Evolutionary conservation across 1,139 yeast genomes (phyloP), one percentile per base, ranked within the genome.

Genomic region (Geotrichum aggregatum): DNA sequence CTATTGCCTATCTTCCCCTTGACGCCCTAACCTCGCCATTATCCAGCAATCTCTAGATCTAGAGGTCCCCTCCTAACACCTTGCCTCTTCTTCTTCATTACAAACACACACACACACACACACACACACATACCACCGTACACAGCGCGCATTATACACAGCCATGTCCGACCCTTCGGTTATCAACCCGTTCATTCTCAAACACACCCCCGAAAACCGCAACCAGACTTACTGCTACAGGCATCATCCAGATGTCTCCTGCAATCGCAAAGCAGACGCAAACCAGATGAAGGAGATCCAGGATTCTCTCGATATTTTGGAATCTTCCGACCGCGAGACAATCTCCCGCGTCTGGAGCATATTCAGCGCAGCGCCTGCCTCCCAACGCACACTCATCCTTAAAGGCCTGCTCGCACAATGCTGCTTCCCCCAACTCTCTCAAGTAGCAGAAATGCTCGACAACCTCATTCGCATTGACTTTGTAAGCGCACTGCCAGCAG

Each of bases 361-460:
- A 44, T 85, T 86, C 69, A 73, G 86, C 51, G 83, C 89, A 33
- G 82, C 96, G 8, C 84, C 83, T 21, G 74, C 75, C 54, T 78
- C 74, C 47, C 89, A 82, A 66, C 76, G 97, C 48, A 78, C 80
- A 53, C 72, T 91, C 48, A 86, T 92, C 3, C 70, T 92, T 49
- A 87, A 86, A 65, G 98, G 98, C 1, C 71, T 92, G 33, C 71
- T 92, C 46, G 77, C 91, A 11, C 96, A 88, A 66, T 88, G 98
- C 68, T 92, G 98, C 63, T 91, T 89, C 71, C 98, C 98, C 1
- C 97, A 91, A 64, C 75, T 92, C 21, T 87, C 96, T 13, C 82
- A 82, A 57, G 80, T 91, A 5, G 80, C 95, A 0, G 82, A 84
- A 59, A 92, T 88, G 66, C 86, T 92, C 22, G 79, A 84, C 41